These are phyloP conservation scores for Dendrocalamus sinicus DNA, from an alignment of 176 grass and related monocot genomes.

Conservation along the genomic window DNA sequence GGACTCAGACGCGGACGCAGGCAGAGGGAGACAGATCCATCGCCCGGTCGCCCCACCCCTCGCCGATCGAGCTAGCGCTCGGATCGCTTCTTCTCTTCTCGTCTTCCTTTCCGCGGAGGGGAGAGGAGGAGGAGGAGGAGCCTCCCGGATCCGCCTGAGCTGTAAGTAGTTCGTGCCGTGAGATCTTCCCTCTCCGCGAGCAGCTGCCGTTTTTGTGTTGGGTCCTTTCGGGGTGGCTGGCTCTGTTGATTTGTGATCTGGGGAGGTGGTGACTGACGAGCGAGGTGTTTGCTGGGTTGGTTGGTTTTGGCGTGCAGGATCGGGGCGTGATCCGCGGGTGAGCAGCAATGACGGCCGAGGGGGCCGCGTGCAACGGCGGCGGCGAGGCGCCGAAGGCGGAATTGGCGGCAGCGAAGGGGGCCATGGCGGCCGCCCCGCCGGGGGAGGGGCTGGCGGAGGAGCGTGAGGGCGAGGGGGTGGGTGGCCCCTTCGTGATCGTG, in stretches of 20 bases:
- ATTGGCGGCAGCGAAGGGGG: slow-evolving; percentile 41
- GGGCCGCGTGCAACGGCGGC: slow-evolving; percentile 41
- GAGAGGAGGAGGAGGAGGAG: slow-evolving; percentile 5
- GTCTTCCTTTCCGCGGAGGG: background rate
- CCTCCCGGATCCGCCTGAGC: slow-evolving; percentile 48
- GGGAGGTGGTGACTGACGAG: background rate
- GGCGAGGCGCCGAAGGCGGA: slow-evolving; percentile 44
- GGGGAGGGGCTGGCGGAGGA: slow-evolving; percentile 48
- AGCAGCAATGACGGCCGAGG: slow-evolving; percentile 64
- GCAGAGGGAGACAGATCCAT: background rate
- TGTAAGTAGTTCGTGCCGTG: slow-evolving; percentile 23
- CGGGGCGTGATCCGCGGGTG: slow-evolving; percentile 48
- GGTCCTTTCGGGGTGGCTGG: background rate
- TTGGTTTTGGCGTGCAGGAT: slow-evolving; percentile 42
- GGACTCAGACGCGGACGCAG: background rate
- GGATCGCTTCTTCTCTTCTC: slow-evolving; percentile 11
- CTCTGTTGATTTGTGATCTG: slow-evolving; percentile 34
- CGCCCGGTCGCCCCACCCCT: background rate
- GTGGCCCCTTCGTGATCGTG: slow-evolving; percentile 52
- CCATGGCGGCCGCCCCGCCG: background rate
- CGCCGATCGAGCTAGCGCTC: slow-evolving; percentile 2
- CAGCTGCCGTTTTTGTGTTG: background rate
- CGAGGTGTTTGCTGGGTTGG: no score
- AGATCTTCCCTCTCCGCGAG: background rate
- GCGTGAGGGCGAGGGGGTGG: slow-evolving; percentile 44